Base-by-base conservation (phyloP, 495 filamentous ascomycete genomes). In the Xylaria cubensis region DNA sequence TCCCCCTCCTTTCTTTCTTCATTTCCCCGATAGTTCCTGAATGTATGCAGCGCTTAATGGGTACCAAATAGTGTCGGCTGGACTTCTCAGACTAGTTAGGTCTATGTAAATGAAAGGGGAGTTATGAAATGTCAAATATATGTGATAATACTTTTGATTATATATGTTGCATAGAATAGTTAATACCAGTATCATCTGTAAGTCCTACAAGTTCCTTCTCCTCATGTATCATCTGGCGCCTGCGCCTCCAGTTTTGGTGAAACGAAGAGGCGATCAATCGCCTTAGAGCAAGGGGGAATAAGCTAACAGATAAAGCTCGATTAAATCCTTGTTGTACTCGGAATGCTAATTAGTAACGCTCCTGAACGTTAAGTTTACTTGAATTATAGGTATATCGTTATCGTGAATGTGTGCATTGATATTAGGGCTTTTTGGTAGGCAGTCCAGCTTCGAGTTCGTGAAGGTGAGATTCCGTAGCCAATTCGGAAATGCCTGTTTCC, bases 361-460 rank as follows among this genome's bases (percentile, higher is more conserved):
- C 29, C 3, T 3, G 15, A 36, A 21, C 39, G 34, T 10, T 13
- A 36, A 12, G 8, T 3, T n/a, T 12, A 13, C 3, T 41, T 4
- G 7, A 13, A 17, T 26, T 15, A 56, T 29, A 32, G 1, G 13
- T 24, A 32, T 17, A 32, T 32, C 53, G 4, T 17, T 24, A 29
- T 32, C 26, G 26, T 17, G 4, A 39, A 36, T 61, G 12, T 34
- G 39, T 41, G 17, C 21, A 17, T 55, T n/a, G 65, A n/a, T 65
- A 7, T 69, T 61, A 63, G 36, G 29, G 73, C 39, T 63, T 74
- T 50, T 65, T 26, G 17, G 36, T 55, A 39, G 64, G 68, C 15
- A 39, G 24, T 34, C 42, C 53, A 24, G 65, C 65, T 9, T 55
- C 65, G 1, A 67, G 48, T 56, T 67, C 65, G 29, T 42, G 50